Evolutionary conservation across 2,329 filamentous ascomycete species (phyloP).

Genomic region (Epichloe coenophiala): DNA sequence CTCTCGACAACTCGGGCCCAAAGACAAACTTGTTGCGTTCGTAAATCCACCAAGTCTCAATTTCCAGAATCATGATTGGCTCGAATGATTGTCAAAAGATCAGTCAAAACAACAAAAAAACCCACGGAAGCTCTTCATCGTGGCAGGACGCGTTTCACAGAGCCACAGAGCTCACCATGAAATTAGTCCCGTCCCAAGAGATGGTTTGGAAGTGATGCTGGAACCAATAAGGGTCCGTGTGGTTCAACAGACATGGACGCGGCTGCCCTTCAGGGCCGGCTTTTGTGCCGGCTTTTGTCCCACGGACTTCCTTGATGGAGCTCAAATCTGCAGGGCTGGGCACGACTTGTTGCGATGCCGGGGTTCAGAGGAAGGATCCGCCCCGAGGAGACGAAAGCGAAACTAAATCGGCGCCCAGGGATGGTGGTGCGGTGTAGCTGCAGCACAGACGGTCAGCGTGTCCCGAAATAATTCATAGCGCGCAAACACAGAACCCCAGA

Average conservation of each 20-base stretch:
- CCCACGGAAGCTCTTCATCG: not conserved
- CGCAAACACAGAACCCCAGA: not conserved
- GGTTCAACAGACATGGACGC: too few species aligned
- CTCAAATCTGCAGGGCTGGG: too few species aligned
- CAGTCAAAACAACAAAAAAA: not conserved
- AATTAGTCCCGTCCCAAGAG: not conserved
- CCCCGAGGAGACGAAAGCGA: not conserved
- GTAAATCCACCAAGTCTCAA: not conserved
- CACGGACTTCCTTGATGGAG: too few species aligned
- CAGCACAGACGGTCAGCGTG: not conserved
- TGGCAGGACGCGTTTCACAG: constrained; percentile 1
- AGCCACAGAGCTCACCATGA: not conserved
- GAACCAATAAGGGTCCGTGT: not conserved
- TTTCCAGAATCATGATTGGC: not conserved
- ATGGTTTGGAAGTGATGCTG: not conserved
- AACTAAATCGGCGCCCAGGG: not conserved
- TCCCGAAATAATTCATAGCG: not conserved
- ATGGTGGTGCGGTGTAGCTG: not conserved
- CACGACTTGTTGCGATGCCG: too few species aligned
- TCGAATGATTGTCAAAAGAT: not conserved
- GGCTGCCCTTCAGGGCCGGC: too few species aligned
- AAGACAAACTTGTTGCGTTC: not conserved
- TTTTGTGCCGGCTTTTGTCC: too few species aligned
- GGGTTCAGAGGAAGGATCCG: too few species aligned
- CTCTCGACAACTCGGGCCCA: not conserved